Evolutionary conservation across 148 eudicot species (phyloP), one percentile per base, ranked within the genome.

Genomic region (Mesembryanthemum crystallinum): DNA sequence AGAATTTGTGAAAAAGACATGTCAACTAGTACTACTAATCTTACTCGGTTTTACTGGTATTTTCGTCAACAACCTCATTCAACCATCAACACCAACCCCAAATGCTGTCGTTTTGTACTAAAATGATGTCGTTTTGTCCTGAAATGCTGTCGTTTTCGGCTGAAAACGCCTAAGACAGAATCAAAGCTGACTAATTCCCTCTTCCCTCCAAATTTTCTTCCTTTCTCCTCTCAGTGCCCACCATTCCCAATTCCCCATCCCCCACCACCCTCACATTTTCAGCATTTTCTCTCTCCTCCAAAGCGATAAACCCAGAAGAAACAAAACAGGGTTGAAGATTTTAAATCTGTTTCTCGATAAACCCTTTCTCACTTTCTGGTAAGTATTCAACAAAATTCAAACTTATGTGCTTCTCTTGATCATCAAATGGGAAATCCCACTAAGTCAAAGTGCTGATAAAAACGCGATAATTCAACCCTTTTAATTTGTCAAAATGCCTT

Each of bases 121-220:
- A 61, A 64, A 75, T 69, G 69, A 18, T 27, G 7, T 12, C 62
- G 71, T 52, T 0, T 49, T 15, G 39, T 2, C 28, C 27, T 1
- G 0, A 61, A 64, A 75, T 69, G 69, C 20, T 27, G 7, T 12
- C 62, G 71, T 52, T 0, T 49, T 15, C 12, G 9, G 27, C 24
- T 57, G 10, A 57, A 57, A 21, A 18, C 11, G 27, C 57, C 27
- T 3, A n/a, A 21, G 11, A 57, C 18, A 21, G 27, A 57, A 21
- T 21, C 49, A 45, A 45, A 45, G 73, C 30, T 73, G 82, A 79
- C 78, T 52, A n/a, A 20, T 79, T 74, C 69, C 28, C 12, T 65
- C 42, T 49, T 29, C 27, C 47, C 29, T 55, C 47, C 30, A 21
- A 49, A 30, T 45, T 32, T 69, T 67, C 71, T 2, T 43, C 8